Evolutionary conservation across 129 eudicot genomes (phyloP).

Genomic region (Centrapalus pauciflorus): DNA sequence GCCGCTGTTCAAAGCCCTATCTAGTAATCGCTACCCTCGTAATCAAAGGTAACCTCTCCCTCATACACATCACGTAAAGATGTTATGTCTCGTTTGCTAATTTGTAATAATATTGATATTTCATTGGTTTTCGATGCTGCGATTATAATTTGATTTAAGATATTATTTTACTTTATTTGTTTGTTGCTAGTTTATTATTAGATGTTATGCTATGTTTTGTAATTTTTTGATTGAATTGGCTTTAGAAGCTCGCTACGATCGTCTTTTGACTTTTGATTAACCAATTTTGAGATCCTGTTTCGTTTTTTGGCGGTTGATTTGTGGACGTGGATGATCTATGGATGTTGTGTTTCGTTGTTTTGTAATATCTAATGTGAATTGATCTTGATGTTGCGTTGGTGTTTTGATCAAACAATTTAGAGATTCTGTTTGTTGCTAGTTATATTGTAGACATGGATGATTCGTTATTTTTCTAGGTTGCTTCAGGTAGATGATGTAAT

Average conservation of each 20-base stretch:
- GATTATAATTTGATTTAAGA: background rate
- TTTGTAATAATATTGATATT: background rate
- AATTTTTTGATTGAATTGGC: too few relatives aligned
- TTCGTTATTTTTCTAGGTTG: background rate
- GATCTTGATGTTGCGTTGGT: background rate
- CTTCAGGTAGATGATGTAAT: background rate
- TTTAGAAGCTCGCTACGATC: too few relatives aligned
- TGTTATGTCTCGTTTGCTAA: background rate
- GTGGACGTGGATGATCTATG: too few relatives aligned
- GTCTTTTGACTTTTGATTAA: too few relatives aligned
- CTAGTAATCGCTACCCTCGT: background rate
- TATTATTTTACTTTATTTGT: background rate
- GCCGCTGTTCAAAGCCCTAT: conserved; percentile 25
- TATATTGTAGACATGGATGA: background rate
- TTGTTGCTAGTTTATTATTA: background rate
- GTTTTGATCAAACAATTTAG: background rate
- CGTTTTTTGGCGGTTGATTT: too few relatives aligned
- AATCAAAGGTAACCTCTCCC: conserved; percentile 12
- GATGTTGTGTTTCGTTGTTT: too few relatives aligned
- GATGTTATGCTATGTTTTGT: too few relatives aligned
- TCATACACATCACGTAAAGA: background rate
- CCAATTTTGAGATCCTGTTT: too few relatives aligned
- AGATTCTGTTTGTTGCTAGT: background rate
- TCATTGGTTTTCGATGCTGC: conserved; percentile 7
- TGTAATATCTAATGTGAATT: too few relatives aligned